Evolutionary conservation across 2,329 filamentous ascomycete genomes (phyloP), one percentile per base, ranked within the genome.

Genomic region (Metarhizium robertsii): DNA sequence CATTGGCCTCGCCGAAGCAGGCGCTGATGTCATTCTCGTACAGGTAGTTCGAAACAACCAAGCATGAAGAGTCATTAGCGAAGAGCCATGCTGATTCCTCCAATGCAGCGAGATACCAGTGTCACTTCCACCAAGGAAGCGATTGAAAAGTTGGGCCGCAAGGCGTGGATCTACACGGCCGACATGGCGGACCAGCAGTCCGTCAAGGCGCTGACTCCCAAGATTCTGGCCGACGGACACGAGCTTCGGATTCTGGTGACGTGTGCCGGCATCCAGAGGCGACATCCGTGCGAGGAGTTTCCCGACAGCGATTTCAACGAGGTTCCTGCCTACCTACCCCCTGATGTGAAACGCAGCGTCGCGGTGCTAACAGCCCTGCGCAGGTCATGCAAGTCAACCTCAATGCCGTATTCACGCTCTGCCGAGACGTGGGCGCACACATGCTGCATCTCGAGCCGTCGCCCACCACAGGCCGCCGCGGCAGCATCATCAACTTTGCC

Each of bases 351-450:
- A 25, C 6, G n/a, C 6, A 46, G 7, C n/a, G 7, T 7, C 7
- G 43, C 47, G 25, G 25, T 34, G 25, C 40, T 43, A 43, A 43
- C 38, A n/a, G 25, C 25, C 25, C n/a, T 5, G 6, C 5, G 11
- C 4, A 79, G 79, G 87, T 96, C 34, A 75, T 96, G 46, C 88
- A 95, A 75, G 87, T 95, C 52, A 96, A 96, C 73, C 82, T 95
- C 49, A 87, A 81, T 65, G 79, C 87, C 47, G 88, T 94, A 54
- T 96, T 95, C 73, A 83, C 83, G 0, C 78, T 95, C 55, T 81
- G 83, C 71, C 84, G 90, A 58, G 88, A 92, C 68, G 79, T 90
- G 16, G 89, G 88, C 60, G 84, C 85, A 14, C 87, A 92, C 73
- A 90, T 94, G 83, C 83, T 94, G 32, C 67, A 70, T 2, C 80